Percentiles rank a stretch among this genome's conserved stretches.
Evolutionary conservation across 257 asterid genomes (phyloP).

Genomic region (Ilex asprella): DNA sequence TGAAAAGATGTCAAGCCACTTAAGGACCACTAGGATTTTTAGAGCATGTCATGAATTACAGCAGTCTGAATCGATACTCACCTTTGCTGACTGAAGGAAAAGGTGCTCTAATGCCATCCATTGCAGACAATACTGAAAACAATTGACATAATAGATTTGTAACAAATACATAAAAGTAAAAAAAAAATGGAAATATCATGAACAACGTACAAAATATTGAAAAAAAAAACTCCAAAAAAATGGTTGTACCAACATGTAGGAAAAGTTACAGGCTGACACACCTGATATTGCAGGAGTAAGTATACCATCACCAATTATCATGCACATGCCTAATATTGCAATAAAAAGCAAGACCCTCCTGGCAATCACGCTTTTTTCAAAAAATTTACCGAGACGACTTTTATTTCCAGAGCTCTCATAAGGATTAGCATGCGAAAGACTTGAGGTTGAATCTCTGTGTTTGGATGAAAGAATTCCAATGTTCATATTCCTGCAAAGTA

Average conservation of each 20-base stretch:
- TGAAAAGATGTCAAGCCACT: background rate
- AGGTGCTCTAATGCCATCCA: conserved; percentile 37
- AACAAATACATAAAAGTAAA: background rate
- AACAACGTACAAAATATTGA: background rate
- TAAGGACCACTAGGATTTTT: background rate
- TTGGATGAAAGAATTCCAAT: conserved; percentile 33
- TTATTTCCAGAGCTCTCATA: conserved; percentile 11
- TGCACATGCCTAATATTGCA: conserved; percentile 55
- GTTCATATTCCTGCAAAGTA: conserved; percentile 50
- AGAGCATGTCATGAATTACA: background rate
- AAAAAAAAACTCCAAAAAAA: background rate
- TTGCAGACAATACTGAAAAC: conserved; percentile 34
- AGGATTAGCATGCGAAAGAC: conserved; percentile 1
- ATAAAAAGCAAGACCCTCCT: conserved; percentile 36
- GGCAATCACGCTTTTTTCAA: conserved; percentile 35
- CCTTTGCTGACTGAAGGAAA: conserved; percentile 30
- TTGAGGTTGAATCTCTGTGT: conserved; percentile 9
- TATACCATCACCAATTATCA: conserved; percentile 70
- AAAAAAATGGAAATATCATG: background rate
- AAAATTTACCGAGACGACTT: conserved; percentile 33
- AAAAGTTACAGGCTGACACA: conserved; percentile 6
- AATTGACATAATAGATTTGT: background rate
- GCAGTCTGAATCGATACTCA: conserved; percentile 15
- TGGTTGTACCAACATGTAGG: background rate
- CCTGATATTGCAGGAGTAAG: conserved; percentile 75